These are phyloP conservation scores for Mycena floridula DNA, from an alignment of 768 basidiomycete genomes.

Conservation along the genomic window DNA sequence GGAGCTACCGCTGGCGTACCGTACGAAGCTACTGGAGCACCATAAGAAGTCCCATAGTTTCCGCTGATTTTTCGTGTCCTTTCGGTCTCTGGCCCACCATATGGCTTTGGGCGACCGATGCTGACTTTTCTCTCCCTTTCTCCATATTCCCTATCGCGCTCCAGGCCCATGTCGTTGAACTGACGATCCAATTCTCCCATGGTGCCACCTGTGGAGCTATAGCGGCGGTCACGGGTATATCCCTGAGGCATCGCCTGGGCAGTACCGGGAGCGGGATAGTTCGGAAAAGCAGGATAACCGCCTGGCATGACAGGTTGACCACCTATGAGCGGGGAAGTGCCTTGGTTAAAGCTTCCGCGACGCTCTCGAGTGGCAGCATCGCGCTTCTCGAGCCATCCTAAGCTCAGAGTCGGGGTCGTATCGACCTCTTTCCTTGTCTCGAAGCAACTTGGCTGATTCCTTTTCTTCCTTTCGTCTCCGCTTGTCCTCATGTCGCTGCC, in stretches of 20 bases:
- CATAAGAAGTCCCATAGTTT: constrained; percentile 22
- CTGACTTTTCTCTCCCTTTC: constrained; percentile 30
- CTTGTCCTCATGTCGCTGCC: constrained; percentile 43
- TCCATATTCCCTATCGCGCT: constrained; percentile 24
- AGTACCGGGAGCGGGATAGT: constrained; percentile 15
- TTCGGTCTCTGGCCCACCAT: constrained; percentile 37
- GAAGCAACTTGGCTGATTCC: constrained; percentile 36
- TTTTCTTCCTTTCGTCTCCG: constrained; percentile 40
- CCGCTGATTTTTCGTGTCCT: constrained; percentile 32
- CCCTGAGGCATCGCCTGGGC: constrained; percentile 1
- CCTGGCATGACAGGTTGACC: constrained; percentile 20
- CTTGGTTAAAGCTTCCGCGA: constrained; percentile 48
- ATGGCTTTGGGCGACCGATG: constrained; percentile 35
- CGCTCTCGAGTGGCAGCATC: constrained; percentile 44
- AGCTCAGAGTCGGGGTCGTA: constrained; percentile 44
- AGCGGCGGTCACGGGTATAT: constrained; percentile 26
- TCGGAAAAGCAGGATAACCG: constrained; percentile 3
- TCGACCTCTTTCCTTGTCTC: constrained; percentile 41
- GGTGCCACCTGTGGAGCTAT: constrained; percentile 22
- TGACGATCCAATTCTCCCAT: constrained; percentile 31
- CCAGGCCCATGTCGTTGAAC: constrained; percentile 35
- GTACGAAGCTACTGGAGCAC: constrained; percentile 28
- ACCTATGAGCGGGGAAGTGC: constrained; percentile 23
- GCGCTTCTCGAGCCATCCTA: constrained; percentile 49
- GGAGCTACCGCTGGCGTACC: constrained; percentile 21